phyloP scores from a whole-genome alignment of 2,329 filamentous ascomycete genomes.

The Beauveria sp. region DNA sequence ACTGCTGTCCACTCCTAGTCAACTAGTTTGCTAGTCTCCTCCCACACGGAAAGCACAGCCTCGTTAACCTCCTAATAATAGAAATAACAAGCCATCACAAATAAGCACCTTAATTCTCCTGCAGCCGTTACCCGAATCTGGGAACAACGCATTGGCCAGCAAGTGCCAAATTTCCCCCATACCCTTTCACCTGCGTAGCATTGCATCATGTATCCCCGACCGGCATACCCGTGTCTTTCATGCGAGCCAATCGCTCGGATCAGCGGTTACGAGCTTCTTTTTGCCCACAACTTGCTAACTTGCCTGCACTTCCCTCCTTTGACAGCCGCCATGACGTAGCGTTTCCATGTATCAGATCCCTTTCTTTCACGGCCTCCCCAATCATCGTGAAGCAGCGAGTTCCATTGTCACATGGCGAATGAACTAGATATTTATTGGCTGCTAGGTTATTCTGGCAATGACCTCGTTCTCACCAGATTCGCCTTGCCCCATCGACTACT shows the following conservation, averaged over 20 bases:
- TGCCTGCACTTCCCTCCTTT: too few relatives aligned
- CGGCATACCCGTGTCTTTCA: background rate
- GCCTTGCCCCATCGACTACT: background rate
- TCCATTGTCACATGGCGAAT: too few relatives aligned
- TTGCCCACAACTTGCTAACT: background rate
- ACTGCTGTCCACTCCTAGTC: background rate
- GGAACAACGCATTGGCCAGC: background rate
- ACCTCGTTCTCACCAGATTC: background rate
- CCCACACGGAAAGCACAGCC: background rate
- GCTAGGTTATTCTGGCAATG: too few relatives aligned
- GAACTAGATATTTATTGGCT: too few relatives aligned
- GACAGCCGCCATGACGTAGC: background rate
- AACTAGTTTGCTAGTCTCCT: too few relatives aligned
- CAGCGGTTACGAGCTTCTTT: background rate
- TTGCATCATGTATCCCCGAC: background rate
- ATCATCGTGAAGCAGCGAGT: too few relatives aligned
- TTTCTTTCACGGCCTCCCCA: too few relatives aligned
- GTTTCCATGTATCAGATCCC: too few relatives aligned
- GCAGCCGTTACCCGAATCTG: constrained; percentile 7
- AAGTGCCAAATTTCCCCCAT: background rate
- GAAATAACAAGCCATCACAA: background rate
- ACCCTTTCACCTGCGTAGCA: background rate
- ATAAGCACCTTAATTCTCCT: background rate
- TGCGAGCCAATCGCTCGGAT: background rate
- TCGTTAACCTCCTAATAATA: background rate